These are phyloP conservation scores for Naganishia sp. DNA, from an alignment of 1,284 basidiomycete species.

Conservation along the genomic window DNA sequence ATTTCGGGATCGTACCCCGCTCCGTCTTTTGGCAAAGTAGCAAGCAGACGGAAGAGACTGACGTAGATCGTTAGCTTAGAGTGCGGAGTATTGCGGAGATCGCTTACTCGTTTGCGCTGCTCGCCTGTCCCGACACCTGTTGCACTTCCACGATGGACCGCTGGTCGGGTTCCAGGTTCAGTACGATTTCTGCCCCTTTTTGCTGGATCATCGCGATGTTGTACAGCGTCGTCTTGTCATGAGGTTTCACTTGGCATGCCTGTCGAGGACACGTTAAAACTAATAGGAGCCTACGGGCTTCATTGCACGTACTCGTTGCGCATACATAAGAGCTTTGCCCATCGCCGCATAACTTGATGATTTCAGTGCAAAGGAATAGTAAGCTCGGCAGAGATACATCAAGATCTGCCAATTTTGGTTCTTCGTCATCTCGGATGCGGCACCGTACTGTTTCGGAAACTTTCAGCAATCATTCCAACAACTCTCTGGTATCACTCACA, in stretches of 20 bases:
- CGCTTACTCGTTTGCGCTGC: slow-evolving; percentile 80
- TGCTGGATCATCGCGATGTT: slow-evolving; percentile 97
- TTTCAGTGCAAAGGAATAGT: slow-evolving; percentile 87
- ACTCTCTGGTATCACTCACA: slow-evolving; percentile 60
- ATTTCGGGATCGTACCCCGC: slow-evolving; percentile 84
- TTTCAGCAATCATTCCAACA: slow-evolving; percentile 30
- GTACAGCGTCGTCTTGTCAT: slow-evolving; percentile 83
- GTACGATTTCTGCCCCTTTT: slow-evolving; percentile 84
- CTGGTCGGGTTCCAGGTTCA: slow-evolving; percentile 69
- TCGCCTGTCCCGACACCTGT: slow-evolving; percentile 74
- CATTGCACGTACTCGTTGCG: slow-evolving; percentile 64
- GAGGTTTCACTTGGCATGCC: slow-evolving; percentile 75
- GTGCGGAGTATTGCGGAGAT: background rate
- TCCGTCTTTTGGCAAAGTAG: slow-evolving; percentile 66
- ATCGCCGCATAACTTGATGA: slow-evolving; percentile 78
- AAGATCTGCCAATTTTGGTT: slow-evolving; percentile 71
- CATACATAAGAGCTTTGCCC: slow-evolving; percentile 74
- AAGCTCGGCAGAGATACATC: slow-evolving; percentile 80
- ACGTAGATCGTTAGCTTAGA: background rate
- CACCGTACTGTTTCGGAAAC: slow-evolving; percentile 69
- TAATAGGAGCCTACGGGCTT: slow-evolving; percentile 9
- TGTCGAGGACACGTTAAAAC: background rate
- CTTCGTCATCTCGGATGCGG: slow-evolving; percentile 71
- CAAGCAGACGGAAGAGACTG: slow-evolving; percentile 79
- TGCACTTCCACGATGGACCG: slow-evolving; percentile 77